phyloP scores from a whole-genome alignment of 83 land plant genomes.

The Picea abies region DNA sequence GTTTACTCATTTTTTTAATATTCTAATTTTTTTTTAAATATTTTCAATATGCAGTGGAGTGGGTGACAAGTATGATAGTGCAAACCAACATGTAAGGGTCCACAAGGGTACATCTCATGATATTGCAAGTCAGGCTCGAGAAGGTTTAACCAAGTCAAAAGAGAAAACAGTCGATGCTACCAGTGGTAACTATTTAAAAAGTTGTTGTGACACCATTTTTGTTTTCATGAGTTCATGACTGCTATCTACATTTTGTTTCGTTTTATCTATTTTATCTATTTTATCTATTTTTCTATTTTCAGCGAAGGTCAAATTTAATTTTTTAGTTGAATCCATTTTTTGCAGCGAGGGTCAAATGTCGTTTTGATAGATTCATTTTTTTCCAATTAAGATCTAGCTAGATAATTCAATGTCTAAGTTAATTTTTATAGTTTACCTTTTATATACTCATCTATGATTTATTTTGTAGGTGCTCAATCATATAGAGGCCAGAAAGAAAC shows the following conservation, averaged over 20 bases:
- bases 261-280: no score
- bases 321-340: no score
- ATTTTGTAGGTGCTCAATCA: background rate
- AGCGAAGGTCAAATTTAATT: no score
- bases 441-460: background rate
- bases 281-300: no score
- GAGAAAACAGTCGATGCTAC: background rate
- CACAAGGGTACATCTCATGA: background rate
- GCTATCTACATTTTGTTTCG: no score
- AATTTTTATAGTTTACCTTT: no score
- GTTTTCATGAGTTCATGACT: no score
- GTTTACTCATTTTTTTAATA: background rate
- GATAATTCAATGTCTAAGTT: no score
- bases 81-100: background rate
- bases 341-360: no score
- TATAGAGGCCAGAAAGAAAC: background rate
- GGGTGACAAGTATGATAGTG: conserved; percentile 6
- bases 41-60: background rate
- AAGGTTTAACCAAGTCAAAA: background rate
- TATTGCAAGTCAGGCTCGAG: background rate
- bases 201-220: no score
- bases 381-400: no score
- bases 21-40: background rate
- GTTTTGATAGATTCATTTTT: no score
- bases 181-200: background rate